Evolutionary conservation across 148 eudicot genomes (phyloP), one percentile per base, ranked within the genome.

Genomic region (Persicaria tinctoria): DNA sequence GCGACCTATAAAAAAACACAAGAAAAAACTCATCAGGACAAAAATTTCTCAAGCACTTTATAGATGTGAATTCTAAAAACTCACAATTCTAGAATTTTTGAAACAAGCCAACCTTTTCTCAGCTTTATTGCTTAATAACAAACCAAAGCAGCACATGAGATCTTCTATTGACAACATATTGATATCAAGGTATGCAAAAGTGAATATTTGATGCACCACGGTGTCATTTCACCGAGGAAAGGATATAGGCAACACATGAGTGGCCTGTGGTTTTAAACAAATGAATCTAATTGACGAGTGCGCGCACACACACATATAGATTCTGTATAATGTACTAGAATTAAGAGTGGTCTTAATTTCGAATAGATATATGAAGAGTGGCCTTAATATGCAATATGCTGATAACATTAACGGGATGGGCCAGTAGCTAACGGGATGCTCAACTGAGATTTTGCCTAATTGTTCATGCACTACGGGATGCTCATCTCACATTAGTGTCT

Each of bases 1-100:
- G 96, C 98, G 84, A 92, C 98, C 98, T 90, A 80, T 54, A 27
- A 60, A 83, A 68, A 74, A 18, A 59, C 64, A 59, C 41, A 32
- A 32, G 20, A 59, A 12, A 84, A 16, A 84, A 20, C 46, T 74
- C n/a, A 62, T 75, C 72, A 84, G 57, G 64, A 20, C 0, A 54
- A 51, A 47, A 20, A 11, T 18, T 57, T 18, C n/a, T 8, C 11
- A 13, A 27, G 41, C 38, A 38, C 10, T 27, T 17, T 11, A 12
- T 47, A 3, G 47, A 14, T 12, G n/a, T 8, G 20, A 18, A 11
- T 32, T 6, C 54, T 27, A 32, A 41, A 1, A 11, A 18, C 20
- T 27, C 23, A 6, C 6, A 9, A 64, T 27, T 13, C n/a, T 27
- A 45, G 5, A 46, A 69, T 44, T 11, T 69, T 44, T 44, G 11